These are phyloP conservation scores for Areca catechu DNA, from an alignment of 176 grass and related monocot genomes.

Conservation along the genomic window DNA sequence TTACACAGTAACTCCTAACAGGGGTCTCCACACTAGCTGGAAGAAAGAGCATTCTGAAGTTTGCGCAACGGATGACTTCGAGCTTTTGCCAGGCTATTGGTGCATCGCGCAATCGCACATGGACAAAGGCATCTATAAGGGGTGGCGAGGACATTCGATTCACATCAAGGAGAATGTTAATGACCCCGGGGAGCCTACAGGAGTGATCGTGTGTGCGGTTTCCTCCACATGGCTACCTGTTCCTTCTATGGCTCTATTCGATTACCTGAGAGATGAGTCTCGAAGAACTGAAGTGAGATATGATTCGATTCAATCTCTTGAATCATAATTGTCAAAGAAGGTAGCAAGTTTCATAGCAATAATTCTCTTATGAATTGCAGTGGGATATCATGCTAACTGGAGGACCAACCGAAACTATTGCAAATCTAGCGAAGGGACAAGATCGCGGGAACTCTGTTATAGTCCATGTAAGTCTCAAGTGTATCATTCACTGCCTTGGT, in stretches of 20 bases:
- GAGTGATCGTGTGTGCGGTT: conserved; percentile 53
- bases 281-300: conserved; percentile 37
- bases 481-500: neutral
- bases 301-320: neutral
- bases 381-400: conserved; percentile 47
- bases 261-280: conserved; percentile 47
- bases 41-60: conserved; percentile 73
- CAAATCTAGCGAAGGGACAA: conserved; percentile 56
- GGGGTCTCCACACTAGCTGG: conserved; percentile 59
- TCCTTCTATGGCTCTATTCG: conserved; percentile 28
- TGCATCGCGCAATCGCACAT: conserved; percentile 30
- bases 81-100: conserved; percentile 40
- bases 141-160: conserved; percentile 31
- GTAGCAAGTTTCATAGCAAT: neutral
- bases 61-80: conserved; percentile 59
- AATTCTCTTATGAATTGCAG: conserved; percentile 20
- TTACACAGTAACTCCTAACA: conserved; percentile 10
- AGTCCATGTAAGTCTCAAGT: conserved; percentile 35
- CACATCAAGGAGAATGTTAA: conserved; percentile 35
- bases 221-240: conserved; percentile 56
- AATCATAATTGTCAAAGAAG: too few species aligned
- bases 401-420: conserved; percentile 19
- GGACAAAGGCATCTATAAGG: conserved; percentile 26
- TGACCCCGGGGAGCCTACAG: conserved; percentile 60
- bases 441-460: conserved; percentile 59